These are phyloP conservation scores for Cornus suecica DNA, from an alignment of 148 eudicot genomes.

Conservation along the genomic window DNA sequence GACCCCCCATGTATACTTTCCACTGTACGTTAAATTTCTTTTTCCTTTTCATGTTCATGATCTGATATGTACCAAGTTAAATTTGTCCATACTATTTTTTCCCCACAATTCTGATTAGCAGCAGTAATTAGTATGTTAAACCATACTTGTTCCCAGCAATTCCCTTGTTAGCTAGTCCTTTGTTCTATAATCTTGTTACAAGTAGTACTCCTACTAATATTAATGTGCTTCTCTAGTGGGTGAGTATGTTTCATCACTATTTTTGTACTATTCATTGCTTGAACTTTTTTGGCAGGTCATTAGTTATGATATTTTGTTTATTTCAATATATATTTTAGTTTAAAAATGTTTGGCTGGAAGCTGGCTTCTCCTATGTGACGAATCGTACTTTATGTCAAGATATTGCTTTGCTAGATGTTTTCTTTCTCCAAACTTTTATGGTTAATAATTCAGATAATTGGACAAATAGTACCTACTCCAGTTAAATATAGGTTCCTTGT, in stretches of 20 bases:
- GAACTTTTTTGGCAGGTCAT: too few relatives aligned
- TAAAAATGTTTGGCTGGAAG: not conserved
- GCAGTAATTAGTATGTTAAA: not conserved
- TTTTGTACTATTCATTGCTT: too few relatives aligned
- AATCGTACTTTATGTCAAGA: not conserved
- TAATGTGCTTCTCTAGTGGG: too few relatives aligned
- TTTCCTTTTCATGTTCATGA: not conserved
- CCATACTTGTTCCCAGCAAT: not conserved
- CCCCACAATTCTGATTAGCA: not conserved
- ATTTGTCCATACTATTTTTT: not conserved
- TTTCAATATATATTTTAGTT: too few relatives aligned
- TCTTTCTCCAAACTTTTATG: not conserved
- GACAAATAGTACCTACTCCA: not conserved
- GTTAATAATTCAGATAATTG: not conserved
- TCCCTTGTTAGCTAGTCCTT: too few relatives aligned
- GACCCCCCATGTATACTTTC: not conserved
- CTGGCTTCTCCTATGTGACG: not conserved
- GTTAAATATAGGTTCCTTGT: not conserved
- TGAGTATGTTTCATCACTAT: too few relatives aligned
- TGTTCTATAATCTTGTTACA: too few relatives aligned
- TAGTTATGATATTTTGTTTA: too few relatives aligned
- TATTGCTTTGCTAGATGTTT: not conserved
- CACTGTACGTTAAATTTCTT: not conserved
- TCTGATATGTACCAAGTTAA: not conserved
- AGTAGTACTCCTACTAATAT: too few relatives aligned